Percentiles rank a stretch among this genome's conserved stretches.
Evolutionary conservation across 2,329 filamentous ascomycete genomes (phyloP).

Genomic region (Thermoascus crustaceus): DNA sequence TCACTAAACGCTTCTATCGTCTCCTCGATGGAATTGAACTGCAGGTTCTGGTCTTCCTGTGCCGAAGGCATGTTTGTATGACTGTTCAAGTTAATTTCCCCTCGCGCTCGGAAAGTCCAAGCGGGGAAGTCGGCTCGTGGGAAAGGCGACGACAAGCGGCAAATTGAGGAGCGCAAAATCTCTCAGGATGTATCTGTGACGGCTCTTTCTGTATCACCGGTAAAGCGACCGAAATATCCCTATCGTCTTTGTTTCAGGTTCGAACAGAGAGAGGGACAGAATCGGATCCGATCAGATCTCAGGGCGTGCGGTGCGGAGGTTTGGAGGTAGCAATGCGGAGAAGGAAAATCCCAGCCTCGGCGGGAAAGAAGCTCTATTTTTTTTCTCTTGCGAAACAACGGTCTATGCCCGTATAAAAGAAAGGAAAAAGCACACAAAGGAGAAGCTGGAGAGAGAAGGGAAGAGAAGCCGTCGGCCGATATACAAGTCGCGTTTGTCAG

Average conservation of each 20-base stretch:
- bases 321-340: conserved; percentile 3
- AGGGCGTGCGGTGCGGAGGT: conserved; percentile 5
- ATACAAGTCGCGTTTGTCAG: neutral
- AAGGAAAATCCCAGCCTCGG: neutral
- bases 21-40: conserved; percentile 36
- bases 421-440: neutral
- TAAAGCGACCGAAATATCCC: too few species aligned
- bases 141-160: neutral
- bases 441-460: neutral
- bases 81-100: conserved; percentile 12
- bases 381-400: conserved; percentile 1
- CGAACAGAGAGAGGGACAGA: too few species aligned
- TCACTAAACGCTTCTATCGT: conserved; percentile 35
- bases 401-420: neutral
- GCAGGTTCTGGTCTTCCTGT: conserved; percentile 23
- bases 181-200: too few species aligned
- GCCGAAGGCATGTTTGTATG: conserved; percentile 26
- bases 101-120: conserved; percentile 14
- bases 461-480: neutral
- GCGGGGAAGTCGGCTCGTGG: conserved; percentile 6
- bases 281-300: too few species aligned
- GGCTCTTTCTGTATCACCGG: too few species aligned
- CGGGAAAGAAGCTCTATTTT: neutral
- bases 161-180: too few species aligned
- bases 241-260: too few species aligned